Conservation (phyloP, 106 monocot species). For the Acorus calamus region DNA sequence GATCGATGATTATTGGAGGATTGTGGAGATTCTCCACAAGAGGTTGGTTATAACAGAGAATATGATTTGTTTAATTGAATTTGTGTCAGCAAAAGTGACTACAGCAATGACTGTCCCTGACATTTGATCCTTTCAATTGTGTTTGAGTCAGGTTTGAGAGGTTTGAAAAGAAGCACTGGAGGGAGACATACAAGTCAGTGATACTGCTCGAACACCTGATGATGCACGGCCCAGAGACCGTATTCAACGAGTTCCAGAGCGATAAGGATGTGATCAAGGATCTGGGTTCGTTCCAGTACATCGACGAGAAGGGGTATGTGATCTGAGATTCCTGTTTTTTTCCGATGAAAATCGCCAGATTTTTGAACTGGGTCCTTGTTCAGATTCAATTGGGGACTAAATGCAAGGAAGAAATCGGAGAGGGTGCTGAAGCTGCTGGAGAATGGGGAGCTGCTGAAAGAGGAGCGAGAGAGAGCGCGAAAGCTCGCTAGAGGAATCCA, state of each 20-base stretch:
- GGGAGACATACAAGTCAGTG: conserved; percentile 57
- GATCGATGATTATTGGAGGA: conserved; percentile 62
- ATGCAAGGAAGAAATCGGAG: conserved; percentile 62
- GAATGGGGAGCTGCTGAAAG: conserved; percentile 42
- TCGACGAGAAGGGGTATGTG: conserved; percentile 71
- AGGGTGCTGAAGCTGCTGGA: conserved; percentile 70
- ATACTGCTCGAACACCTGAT: conserved; percentile 67
- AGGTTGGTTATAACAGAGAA: conserved; percentile 21
- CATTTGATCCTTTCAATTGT: no score
- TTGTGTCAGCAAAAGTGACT: no score
- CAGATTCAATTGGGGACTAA: conserved; percentile 75
- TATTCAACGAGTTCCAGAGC: conserved; percentile 54
- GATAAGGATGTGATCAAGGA: conserved; percentile 27
- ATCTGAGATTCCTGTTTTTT: background rate
- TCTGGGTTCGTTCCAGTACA: conserved; percentile 35
- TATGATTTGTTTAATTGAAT: background rate
- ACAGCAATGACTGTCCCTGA: no score
- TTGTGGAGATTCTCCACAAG: conserved; percentile 52
- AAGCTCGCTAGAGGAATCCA: conserved; percentile 50
- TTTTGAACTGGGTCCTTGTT: background rate
- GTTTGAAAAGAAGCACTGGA: conserved; percentile 62
- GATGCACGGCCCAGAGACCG: conserved; percentile 61
- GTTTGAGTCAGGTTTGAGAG: conserved; percentile 33
- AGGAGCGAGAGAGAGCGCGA: conserved; percentile 54
- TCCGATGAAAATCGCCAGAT: background rate